Base-by-base conservation (phyloP, 2,329 filamentous ascomycete genomes). In the Venturia aucupariae region DNA sequence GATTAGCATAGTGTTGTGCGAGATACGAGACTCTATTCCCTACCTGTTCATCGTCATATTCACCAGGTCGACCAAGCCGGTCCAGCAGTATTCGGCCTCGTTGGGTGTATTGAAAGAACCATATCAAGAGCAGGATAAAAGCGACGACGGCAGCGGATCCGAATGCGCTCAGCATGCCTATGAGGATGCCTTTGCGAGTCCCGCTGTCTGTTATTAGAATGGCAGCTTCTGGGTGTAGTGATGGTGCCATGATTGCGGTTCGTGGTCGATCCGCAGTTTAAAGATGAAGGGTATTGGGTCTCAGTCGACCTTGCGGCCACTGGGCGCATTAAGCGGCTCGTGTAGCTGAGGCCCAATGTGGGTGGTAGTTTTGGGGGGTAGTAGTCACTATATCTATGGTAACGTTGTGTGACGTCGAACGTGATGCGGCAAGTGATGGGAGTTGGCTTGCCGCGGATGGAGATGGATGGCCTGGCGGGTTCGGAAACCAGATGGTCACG, bases 41-140 rank as follows among this genome's bases (percentile, higher is more conserved):
- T n/a, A 57, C 51, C 78, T 97, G 93, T 76, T 97, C 94, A 77
- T 99, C 94, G 74, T 99, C 94, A 75, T 92, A 99, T 78, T 97
- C 94, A 71, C 94, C 94, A 0, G 94, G 94, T 66, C 93, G 84
- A 57, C 92, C 92, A 75, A 99, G 88, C 68, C 93, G 87, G 78
- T 99, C 94, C 69, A 99, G 84, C 68, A 97, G 85, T 72, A 99
- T 97, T 70, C 93, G 86, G 54, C 93, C 93, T 61, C 88, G 88
- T 64, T 83, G 85, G 44, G 93, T 97, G 75, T 95, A 95, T 77
- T 90, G 86, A 77, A 97, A 94, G 79, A 97, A 94, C 77, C 96
- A 97, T 74, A 97, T 86, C 72, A 94, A 79, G 63, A 89, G 81
- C 70, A 93, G 86, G 65, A 95, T 81, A 67, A 95, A 75, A 65